These are phyloP conservation scores for Zostera marina DNA, from an alignment of 116 monocot genomes.

Conservation along the genomic window DNA sequence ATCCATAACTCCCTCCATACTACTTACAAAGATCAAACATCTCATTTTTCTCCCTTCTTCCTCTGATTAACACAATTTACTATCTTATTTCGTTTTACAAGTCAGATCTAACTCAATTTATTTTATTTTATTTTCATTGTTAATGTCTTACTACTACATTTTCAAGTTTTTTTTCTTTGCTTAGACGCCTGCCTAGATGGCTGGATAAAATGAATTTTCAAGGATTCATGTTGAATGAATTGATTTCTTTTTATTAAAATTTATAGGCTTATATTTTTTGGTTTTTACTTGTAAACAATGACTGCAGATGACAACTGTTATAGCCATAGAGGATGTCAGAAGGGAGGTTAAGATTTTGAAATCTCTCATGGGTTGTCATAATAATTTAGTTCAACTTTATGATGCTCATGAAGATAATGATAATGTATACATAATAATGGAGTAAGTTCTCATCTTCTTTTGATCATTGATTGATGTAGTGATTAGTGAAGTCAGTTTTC, in stretches of 20 bases:
- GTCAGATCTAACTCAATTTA: too few relatives aligned
- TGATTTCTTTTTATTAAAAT: too few relatives aligned
- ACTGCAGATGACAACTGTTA: conserved; percentile 72
- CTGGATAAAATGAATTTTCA: too few relatives aligned
- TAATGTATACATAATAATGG: conserved; percentile 89
- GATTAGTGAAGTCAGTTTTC: not conserved
- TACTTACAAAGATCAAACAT: not conserved
- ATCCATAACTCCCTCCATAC: too few relatives aligned
- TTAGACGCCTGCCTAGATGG: too few relatives aligned
- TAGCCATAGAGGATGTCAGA: conserved; percentile 77
- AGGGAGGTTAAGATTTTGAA: conserved; percentile 81
- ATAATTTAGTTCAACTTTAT: conserved; percentile 65
- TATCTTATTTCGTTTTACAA: too few relatives aligned
- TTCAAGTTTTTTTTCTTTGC: too few relatives aligned
- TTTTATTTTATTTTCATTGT: too few relatives aligned
- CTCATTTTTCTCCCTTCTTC: not conserved
- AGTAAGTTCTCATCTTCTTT: conserved; percentile 29
- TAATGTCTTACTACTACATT: not conserved
- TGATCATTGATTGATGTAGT: not conserved
- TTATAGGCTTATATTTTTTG: too few relatives aligned
- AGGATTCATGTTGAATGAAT: too few relatives aligned
- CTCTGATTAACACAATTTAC: too few relatives aligned
- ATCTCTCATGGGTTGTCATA: conserved; percentile 60
- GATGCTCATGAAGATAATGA: conserved; percentile 82
- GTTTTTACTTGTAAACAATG: too few relatives aligned